Evolutionary conservation across 2,329 filamentous ascomycete species (phyloP), one percentile per base, ranked within the genome.

Genomic region (Colletotrichum kahawae): DNA sequence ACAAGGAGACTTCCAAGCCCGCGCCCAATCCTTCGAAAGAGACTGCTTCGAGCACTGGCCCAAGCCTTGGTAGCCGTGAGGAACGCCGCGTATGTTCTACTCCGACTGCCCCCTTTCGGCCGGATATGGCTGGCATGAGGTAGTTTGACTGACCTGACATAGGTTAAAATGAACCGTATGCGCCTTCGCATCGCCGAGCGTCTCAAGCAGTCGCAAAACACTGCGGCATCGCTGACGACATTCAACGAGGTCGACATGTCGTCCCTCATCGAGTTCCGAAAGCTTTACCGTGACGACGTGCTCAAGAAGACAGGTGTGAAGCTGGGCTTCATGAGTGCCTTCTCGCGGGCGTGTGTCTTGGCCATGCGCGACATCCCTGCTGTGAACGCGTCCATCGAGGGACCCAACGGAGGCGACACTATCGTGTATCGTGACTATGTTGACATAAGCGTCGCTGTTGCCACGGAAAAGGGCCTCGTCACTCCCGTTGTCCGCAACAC

Each of bases 151-250:
- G 57, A 38, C 18, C 29, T 5, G 10, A n/a, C 56, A 16, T 67
- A 97, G 95, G 95, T 98, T 82, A 99, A 99, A 91, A 99, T 99
- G 97, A 98, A 98, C 90, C 95, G 97, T 78, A 99, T 99, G 97
- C 95, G 97, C 78, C 92, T 98, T 76, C 93, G 97, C 77, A 99
- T 98, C 80, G 95, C 97, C 66, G 97, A 99, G 89, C 95, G 97
- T 80, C 91, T 99, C 78, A 99, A 99, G 92, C 97, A 99, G 85
- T 98, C 97, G 24, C 97, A 99, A 84, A 99, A 99, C 88, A 98
- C 97, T 2, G 96, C 97, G 66, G 97, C 97, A 59, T 98, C 97
- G 5, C 90, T 99, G 68, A 98, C 97, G 63, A 99, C 97, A 31
- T 99, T 99, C 91, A 98, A 99, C 85, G 96, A 98, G 86, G 97